Evolutionary conservation across 306 rosid species (phyloP), one percentile per base, ranked within the genome.

Genomic region (Fragaria nilgerrensis): DNA sequence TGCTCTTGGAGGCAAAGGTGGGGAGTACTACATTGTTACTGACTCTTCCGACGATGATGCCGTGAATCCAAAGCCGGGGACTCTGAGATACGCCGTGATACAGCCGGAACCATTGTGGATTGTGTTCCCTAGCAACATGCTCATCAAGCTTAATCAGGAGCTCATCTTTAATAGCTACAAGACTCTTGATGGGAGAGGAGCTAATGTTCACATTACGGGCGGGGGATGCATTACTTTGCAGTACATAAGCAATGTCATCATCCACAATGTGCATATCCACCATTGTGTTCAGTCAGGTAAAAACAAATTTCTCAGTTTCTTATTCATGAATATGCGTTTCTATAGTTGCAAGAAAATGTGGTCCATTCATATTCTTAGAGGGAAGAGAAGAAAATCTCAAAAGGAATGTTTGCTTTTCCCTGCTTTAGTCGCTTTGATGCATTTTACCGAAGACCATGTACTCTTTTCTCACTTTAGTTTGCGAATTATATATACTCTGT

Each of bases 181-280:
- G 67, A 94, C 98, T 5, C 81, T 94, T 10, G 98, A 94, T 68
- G 98, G 98, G 9, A 88, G 98, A 7, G 98, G 98, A 0, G 98
- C 96, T 12, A 95, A 94, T 77, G 98, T 94, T 13, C 97, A 94
- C 66, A 92, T 94, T 74, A 94, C 90, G 19, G 98, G 98, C 0
- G 98, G 98, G 45, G 98, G 98, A 0, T 94, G 98, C 87, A 88
- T 94, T 29, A 94, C 98, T 16, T 72, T 94, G 87, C 98, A 94
- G 86, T 92, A 68, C 72, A 92, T 94, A 47, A 92, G 96, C 77
- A 94, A 94, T 78, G 90, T 94, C 73, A 94, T 94, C 56, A 94
- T 94, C 71, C 98, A 92, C 77, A 94, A 94, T 63, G 85, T 94
- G 70, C 98, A 94, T 48, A 73, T 94, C 84, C 98, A 94, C 76